These are phyloP conservation scores for Cryptococcus sp. DNA, from an alignment of 1,284 basidiomycete species.

Conservation along the genomic window DNA sequence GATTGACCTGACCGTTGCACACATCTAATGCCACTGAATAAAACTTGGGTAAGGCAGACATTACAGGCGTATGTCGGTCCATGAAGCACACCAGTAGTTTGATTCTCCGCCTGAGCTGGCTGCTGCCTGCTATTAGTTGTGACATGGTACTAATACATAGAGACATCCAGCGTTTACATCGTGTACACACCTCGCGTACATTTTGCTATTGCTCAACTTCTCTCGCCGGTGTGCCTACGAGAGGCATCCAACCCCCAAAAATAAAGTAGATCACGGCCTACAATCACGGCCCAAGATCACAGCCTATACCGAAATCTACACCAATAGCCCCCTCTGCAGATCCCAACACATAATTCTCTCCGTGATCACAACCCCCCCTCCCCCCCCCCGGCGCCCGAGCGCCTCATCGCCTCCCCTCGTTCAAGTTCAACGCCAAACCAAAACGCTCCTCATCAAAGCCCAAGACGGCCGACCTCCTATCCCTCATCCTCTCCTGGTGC, in stretches of 20 bases:
- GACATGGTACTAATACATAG: too few relatives aligned
- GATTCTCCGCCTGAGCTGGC: too few relatives aligned
- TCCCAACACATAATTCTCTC: background rate
- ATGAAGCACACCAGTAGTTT: too few relatives aligned
- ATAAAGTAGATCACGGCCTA: background rate
- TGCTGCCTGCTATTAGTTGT: too few relatives aligned
- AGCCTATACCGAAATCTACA: background rate
- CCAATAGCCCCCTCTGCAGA: background rate
- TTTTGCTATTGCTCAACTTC: too few relatives aligned
- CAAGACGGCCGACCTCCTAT: slow-evolving; percentile 7
- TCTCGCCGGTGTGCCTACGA: background rate
- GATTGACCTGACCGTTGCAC: too few relatives aligned
- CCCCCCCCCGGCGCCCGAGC: background rate
- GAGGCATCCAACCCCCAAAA: background rate
- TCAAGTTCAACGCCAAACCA: slow-evolving; percentile 10
- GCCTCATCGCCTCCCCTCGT: slow-evolving; percentile 1
- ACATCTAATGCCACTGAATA: too few relatives aligned
- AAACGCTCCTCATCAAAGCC: slow-evolving; percentile 16
- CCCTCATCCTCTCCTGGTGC: slow-evolving; percentile 6
- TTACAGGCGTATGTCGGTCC: too few relatives aligned
- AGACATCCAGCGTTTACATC: too few relatives aligned
- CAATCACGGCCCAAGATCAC: background rate
- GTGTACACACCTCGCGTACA: too few relatives aligned
- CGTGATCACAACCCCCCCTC: background rate
- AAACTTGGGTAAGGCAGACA: too few relatives aligned